Conservation (phyloP, 2,329 filamentous ascomycete species). For the Trichoderma brevicompactum region DNA sequence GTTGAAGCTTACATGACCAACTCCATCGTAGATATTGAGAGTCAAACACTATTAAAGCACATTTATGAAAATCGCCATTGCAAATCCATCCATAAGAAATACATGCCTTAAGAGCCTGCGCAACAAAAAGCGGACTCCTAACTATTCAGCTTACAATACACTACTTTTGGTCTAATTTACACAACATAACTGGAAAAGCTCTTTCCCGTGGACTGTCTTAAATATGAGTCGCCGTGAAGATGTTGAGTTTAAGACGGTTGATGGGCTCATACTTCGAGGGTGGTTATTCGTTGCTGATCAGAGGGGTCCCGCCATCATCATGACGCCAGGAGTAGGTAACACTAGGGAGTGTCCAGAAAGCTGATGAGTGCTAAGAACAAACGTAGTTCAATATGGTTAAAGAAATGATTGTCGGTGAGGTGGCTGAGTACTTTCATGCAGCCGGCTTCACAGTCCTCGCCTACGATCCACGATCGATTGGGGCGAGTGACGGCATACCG, state of each 20-base stretch:
- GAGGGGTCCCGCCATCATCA: slow-evolving; percentile 38
- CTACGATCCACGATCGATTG: slow-evolving; percentile 45
- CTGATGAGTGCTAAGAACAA: neutral
- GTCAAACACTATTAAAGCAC: no score
- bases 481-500: slow-evolving; percentile 45
- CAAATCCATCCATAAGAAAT: no score
- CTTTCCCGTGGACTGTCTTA: neutral
- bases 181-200: neutral
- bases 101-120: no score
- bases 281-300: slow-evolving; percentile 41
- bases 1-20: no score
- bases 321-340: slow-evolving; percentile 37
- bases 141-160: no score
- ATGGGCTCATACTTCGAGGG: slow-evolving; percentile 46
- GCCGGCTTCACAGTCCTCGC: slow-evolving; percentile 42
- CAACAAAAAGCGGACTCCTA: no score
- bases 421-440: slow-evolving; percentile 41
- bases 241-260: slow-evolving; percentile 48
- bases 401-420: slow-evolving; percentile 41
- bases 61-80: no score
- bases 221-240: slow-evolving; percentile 32
- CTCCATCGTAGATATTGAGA: no score
- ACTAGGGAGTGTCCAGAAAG: no score
- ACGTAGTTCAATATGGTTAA: slow-evolving; percentile 35
- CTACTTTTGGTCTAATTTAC: neutral